Evolutionary conservation across 257 asterid genomes (phyloP).

Genomic region (Oldenlandia corymbosa): DNA sequence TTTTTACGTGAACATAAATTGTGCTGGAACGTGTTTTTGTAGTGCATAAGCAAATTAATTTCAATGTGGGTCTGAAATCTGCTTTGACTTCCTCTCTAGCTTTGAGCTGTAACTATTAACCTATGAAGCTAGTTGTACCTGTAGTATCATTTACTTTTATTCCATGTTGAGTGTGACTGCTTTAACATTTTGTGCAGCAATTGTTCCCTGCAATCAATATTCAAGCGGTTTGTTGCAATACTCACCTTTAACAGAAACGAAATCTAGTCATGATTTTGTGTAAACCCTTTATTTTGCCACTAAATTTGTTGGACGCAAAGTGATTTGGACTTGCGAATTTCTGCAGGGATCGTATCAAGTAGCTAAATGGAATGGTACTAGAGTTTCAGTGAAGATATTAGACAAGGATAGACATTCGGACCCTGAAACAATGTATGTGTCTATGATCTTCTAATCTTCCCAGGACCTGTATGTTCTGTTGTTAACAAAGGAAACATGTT

Average conservation of each 20-base stretch:
- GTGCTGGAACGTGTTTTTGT: no score
- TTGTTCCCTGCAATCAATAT: not conserved
- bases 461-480: slow-evolving; percentile 1
- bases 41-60: no score
- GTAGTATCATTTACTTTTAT: not conserved
- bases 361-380: slow-evolving; percentile 98
- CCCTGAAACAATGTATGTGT: slow-evolving; percentile 67
- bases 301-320: not conserved
- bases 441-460: slow-evolving; percentile 14
- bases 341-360: slow-evolving; percentile 92
- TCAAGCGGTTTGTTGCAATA: not conserved
- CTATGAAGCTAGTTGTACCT: not conserved
- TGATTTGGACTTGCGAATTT: slow-evolving; percentile 9
- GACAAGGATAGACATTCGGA: slow-evolving; percentile 77
- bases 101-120: not conserved
- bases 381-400: slow-evolving; percentile 92
- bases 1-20: no score
- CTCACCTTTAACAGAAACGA: not conserved
- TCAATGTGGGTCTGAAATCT: no score
- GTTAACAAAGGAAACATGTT: not conserved
- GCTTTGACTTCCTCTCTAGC: not conserved
- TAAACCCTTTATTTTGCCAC: not conserved
- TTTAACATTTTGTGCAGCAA: not conserved
- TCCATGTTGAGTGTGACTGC: not conserved
- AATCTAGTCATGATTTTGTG: not conserved